Conservation (phyloP, 202 grass and related monocot genomes). For the Saccharum hybrid region DNA sequence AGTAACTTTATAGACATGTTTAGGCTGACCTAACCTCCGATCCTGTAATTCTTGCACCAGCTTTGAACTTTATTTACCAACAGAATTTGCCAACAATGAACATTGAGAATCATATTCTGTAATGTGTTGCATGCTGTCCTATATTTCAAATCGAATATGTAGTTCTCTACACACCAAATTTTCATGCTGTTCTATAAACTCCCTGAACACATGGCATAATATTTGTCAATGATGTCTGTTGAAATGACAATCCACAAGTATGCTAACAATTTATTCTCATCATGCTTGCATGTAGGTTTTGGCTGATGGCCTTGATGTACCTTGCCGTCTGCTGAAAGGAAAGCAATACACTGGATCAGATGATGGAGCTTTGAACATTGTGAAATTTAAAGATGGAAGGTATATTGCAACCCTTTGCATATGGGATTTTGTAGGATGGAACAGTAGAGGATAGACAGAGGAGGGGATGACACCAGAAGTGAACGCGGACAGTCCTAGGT, state of each 20-base stretch:
- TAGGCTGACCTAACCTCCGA: constrained; percentile 7
- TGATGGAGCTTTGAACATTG: constrained; percentile 89
- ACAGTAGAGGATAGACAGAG: background rate
- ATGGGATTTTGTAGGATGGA: constrained; percentile 28
- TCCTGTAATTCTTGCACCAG: constrained; percentile 13
- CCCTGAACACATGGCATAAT: background rate
- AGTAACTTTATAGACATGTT: constrained; percentile 38
- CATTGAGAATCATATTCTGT: constrained; percentile 29
- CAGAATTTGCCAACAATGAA: constrained; percentile 13
- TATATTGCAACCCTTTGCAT: constrained; percentile 55
- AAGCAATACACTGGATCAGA: constrained; percentile 90
- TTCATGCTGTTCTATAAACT: constrained; percentile 23
- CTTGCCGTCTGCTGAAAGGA: constrained; percentile 93
- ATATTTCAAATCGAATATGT: constrained; percentile 23
- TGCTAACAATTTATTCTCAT: constrained; percentile 26
- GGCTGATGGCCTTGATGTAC: constrained; percentile 77
- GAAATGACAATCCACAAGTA: constrained; percentile 15
- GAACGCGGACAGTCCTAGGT: background rate
- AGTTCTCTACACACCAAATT: constrained; percentile 21
- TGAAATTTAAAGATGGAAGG: constrained; percentile 92
- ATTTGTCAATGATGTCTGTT: background rate
- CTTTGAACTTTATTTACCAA: constrained; percentile 17
- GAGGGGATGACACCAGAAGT: background rate
- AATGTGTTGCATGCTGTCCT: constrained; percentile 32
- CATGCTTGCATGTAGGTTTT: constrained; percentile 75